Conservation (phyloP, 2,329 filamentous ascomycete genomes). For the Cladosporium velox region DNA sequence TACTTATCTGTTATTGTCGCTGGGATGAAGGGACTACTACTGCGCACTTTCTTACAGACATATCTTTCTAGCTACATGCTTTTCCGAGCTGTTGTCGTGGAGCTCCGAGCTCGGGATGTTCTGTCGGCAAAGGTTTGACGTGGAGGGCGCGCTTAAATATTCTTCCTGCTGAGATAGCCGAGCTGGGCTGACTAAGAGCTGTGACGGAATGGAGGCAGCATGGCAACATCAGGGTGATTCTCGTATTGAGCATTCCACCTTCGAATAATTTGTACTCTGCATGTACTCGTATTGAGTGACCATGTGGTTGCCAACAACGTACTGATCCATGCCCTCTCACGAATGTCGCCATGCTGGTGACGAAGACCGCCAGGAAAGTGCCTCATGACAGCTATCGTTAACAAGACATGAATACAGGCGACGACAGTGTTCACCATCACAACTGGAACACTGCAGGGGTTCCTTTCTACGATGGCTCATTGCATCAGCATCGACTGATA, state of each 20-base stretch:
- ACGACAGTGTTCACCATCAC: not conserved
- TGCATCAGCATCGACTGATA: not conserved
- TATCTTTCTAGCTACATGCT: constrained; percentile 1
- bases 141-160: constrained; percentile 2
- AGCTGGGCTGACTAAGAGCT: not conserved
- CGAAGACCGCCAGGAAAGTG: not conserved
- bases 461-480: not conserved
- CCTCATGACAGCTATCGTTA: not conserved
- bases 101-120: constrained; percentile 16
- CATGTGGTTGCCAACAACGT: not conserved
- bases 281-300: not conserved
- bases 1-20: not conserved
- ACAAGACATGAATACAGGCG: not conserved
- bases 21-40: not conserved
- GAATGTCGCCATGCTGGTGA: not conserved
- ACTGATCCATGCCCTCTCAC: not conserved
- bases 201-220: too few species aligned
- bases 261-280: not conserved
- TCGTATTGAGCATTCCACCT: not conserved
- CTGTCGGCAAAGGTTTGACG: not conserved
- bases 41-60: not conserved
- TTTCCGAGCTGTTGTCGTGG: constrained; percentile 17
- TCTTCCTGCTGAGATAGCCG: not conserved
- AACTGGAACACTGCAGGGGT: not conserved
- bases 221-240: not conserved